Conservation (phyloP, 1,284 basidiomycete genomes). For the Ustilago esculenta region DNA sequence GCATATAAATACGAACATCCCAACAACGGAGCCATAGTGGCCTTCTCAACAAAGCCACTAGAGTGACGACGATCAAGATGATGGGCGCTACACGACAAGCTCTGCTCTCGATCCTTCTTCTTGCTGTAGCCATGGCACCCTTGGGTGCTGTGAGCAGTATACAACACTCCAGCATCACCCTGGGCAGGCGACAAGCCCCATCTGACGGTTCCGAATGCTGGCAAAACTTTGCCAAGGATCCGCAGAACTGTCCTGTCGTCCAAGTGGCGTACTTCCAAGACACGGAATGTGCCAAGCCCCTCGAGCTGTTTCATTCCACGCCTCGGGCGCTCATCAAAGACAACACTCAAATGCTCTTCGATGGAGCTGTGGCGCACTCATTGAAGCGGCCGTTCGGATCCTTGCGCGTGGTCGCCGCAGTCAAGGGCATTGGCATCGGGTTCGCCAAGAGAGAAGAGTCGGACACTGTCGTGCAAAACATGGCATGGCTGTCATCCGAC, state of each 20-base stretch:
- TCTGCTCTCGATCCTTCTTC: conserved; percentile 11
- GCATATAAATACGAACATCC: too few relatives aligned
- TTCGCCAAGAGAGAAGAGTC: conserved; percentile 30
- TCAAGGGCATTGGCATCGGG: conserved; percentile 24
- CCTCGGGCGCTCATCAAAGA: conserved; percentile 7
- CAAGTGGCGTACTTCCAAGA: conserved; percentile 33
- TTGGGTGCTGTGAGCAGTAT: conserved; percentile 7
- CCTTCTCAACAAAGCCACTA: too few relatives aligned
- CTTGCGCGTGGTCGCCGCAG: conserved; percentile 26
- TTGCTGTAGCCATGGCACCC: conserved; percentile 5
- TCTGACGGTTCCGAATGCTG: conserved; percentile 19
- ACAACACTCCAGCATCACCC: not conserved
- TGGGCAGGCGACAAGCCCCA: conserved; percentile 19
- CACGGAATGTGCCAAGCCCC: conserved; percentile 12
- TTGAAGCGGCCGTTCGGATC: conserved; percentile 17
- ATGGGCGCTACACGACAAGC: not conserved
- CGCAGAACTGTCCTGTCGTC: conserved; percentile 21
- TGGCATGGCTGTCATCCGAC: conserved; percentile 25
- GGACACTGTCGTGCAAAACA: conserved; percentile 30
- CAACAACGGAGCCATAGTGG: too few relatives aligned
- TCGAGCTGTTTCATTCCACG: not conserved
- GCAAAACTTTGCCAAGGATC: conserved; percentile 13
- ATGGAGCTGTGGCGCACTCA: conserved; percentile 16
- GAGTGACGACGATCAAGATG: conserved; percentile 1
- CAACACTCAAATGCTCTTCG: conserved; percentile 35